Evolutionary conservation across 768 basidiomycete species (phyloP), one percentile per base, ranked within the genome.

Genomic region (Phanerochaete sordida): DNA sequence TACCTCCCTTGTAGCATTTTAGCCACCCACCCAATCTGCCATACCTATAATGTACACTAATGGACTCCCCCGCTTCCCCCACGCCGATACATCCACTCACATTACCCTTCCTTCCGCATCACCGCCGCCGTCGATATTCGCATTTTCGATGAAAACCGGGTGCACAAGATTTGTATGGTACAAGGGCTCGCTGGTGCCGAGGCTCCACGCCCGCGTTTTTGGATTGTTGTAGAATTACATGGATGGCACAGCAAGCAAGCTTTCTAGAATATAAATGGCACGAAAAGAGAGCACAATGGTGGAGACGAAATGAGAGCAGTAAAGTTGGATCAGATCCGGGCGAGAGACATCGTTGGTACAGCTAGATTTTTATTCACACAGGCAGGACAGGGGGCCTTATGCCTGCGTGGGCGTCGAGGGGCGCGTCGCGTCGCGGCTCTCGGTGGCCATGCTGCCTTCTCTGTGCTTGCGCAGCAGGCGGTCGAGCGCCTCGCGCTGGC

Each of bases 401-500:
- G 54, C 59, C 30, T 49, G 53, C 31, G 44, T 49, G 33, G 62
- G 62, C 15, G 58, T 43, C 35, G 58, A 48, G 19, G 62, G 62
- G 37, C 62, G 56, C 59, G 59, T 63, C 24, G 48, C 31, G 7
- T 57, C 58, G n/a, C n/a, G n/a, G 44, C 8, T 46, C 13, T 56
- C 56, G 50, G 56, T 46, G 58, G 62, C 62, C 35, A 45, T 59
- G 3, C 45, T 56, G 56, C 65, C 67, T 54, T 79, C 79, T 58
- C 86, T 84, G 76, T 95, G 93, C 77, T 84, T 84, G 77, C 82
- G 83, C 65, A 98, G 81, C 31, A 98, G 80, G 60, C 87, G 83
- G 73, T 98, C 95, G 30, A 98, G 81, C 5, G 92, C 88, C 69
- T 91, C 89, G 76, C 88, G 90, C 76, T 98, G 92, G n/a, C 97